Evolutionary conservation across 2,329 filamentous ascomycete species (phyloP).

Genomic region (Fusarium sp.): DNA sequence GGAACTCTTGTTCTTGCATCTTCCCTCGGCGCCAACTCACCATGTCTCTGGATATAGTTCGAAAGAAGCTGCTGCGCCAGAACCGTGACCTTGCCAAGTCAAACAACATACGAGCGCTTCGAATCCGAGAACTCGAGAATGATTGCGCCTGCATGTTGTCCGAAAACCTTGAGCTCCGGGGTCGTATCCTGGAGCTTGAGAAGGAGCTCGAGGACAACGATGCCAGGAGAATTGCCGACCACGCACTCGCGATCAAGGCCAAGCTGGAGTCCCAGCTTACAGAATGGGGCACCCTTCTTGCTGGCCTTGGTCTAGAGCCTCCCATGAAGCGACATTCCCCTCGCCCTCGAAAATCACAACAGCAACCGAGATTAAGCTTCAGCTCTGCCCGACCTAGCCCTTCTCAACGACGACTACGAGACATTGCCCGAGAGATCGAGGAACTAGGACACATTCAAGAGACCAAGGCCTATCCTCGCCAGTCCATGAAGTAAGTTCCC

Average conservation of each 20-base stretch:
- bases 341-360: conserved; percentile 53
- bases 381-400: conserved; percentile 57
- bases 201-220: conserved; percentile 73
- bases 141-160: conserved; percentile 80
- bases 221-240: conserved; percentile 70
- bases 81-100: conserved; percentile 85
- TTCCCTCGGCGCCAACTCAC: conserved; percentile 25
- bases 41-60: conserved; percentile 64
- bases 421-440: conserved; percentile 67
- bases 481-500: conserved; percentile 74
- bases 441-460: conserved; percentile 71
- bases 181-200: conserved; percentile 77
- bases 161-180: conserved; percentile 81
- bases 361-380: conserved; percentile 56
- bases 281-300: conserved; percentile 76
- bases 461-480: conserved; percentile 74
- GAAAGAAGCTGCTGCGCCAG: conserved; percentile 82
- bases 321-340: conserved; percentile 62
- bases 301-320: conserved; percentile 71
- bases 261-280: conserved; percentile 78
- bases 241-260: conserved; percentile 75
- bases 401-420: conserved; percentile 66
- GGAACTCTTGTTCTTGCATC: conserved; percentile 3
- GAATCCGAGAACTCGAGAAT: conserved; percentile 80
- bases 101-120: conserved; percentile 81